These are phyloP conservation scores for Cercospora berteroae DNA, from an alignment of 2,329 filamentous ascomycete genomes.

Conservation along the genomic window DNA sequence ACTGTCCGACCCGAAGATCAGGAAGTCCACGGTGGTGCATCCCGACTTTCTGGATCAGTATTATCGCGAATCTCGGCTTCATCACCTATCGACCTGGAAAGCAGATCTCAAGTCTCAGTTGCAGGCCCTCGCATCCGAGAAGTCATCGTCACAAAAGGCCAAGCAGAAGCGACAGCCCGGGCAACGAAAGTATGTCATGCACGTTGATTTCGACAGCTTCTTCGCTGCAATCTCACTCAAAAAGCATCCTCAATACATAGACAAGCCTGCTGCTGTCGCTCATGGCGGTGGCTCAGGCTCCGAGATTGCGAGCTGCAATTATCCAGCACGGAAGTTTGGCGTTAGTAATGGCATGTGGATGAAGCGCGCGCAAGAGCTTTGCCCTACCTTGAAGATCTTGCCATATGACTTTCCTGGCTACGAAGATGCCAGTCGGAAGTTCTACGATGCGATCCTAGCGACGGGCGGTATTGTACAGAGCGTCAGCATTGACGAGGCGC, in stretches of 20 bases:
- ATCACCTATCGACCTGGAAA: constrained; percentile 96
- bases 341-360: constrained; percentile 99
- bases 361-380: constrained; percentile 80
- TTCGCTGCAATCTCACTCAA: constrained; percentile 91
- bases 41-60: constrained; percentile 92
- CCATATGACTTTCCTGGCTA: constrained; percentile 95
- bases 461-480: constrained; percentile 86
- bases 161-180: constrained; percentile 59
- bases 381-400: constrained; percentile 81
- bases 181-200: constrained; percentile 77
- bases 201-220: constrained; percentile 98
- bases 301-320: constrained; percentile 97
- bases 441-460: constrained; percentile 80
- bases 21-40: constrained; percentile 87
- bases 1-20: constrained; percentile 77
- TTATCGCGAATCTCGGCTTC: constrained; percentile 89
- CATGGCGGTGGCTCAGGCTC: constrained; percentile 82
- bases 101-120: constrained; percentile 86
- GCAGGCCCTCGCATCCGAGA: constrained; percentile 75
- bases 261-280: constrained; percentile 83
- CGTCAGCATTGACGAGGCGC: constrained; percentile 92
- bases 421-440: constrained; percentile 82
- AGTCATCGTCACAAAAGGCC: constrained; percentile 51
- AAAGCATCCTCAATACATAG: constrained; percentile 68
- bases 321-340: constrained; percentile 79